These are phyloP conservation scores for Solanum aculeatissimum DNA, from an alignment of 305 asterid genomes.

Conservation along the genomic window DNA sequence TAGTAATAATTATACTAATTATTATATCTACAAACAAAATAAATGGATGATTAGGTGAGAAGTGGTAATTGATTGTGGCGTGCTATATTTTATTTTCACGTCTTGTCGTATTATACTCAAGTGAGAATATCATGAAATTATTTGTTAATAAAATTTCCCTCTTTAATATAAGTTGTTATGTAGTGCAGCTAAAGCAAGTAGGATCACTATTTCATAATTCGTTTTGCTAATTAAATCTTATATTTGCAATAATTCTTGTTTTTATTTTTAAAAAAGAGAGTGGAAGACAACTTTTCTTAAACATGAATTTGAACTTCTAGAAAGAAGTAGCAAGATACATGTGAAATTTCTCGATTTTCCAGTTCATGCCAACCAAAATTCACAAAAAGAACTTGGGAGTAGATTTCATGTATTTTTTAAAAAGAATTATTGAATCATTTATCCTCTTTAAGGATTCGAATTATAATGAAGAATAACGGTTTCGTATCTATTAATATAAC, in stretches of 20 bases:
- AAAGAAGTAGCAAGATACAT: neutral
- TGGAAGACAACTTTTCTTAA: neutral
- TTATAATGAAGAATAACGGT: too few relatives aligned
- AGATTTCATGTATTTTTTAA: neutral
- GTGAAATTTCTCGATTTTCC: neutral
- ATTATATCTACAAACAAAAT: neutral
- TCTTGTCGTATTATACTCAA: neutral
- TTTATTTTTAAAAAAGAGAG: neutral
- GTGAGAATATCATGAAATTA: neutral
- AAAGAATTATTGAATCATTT: neutral
- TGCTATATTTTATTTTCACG: neutral
- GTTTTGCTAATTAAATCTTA: neutral
- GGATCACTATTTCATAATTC: neutral
- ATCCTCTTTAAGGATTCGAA: neutral
- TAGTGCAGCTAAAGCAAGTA: neutral
- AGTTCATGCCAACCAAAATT: neutral
- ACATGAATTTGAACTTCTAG: neutral
- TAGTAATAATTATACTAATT: neutral
- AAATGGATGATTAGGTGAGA: neutral
- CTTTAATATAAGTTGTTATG: neutral
- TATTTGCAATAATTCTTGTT: neutral
- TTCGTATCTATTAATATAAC: too few relatives aligned
- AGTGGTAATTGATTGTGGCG: neutral
- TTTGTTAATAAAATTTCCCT: neutral
- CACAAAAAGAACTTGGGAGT: neutral